These are phyloP conservation scores for Epichloe sp. DNA, from an alignment of 2,329 filamentous ascomycete species.

Conservation along the genomic window DNA sequence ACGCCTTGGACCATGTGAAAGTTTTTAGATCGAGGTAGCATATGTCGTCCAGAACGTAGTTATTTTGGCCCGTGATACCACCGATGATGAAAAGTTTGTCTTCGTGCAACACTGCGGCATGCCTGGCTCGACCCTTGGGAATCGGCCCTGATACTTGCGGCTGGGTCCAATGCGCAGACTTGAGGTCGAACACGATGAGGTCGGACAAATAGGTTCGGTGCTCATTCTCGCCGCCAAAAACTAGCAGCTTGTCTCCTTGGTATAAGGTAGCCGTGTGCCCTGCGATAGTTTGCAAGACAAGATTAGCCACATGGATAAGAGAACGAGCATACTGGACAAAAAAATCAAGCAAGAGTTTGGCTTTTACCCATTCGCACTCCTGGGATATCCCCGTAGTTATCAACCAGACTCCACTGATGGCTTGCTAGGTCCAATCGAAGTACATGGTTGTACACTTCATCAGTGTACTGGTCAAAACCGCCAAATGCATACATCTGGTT, in stretches of 20 bases:
- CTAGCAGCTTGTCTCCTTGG: conserved; percentile 85
- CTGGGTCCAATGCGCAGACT: conserved; percentile 90
- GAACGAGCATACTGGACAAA: neutral
- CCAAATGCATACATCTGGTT: conserved; percentile 98
- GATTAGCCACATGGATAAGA: conserved; percentile 1
- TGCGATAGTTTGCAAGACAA: conserved; percentile 22
- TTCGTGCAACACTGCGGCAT: conserved; percentile 88
- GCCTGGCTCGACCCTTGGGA: conserved; percentile 80
- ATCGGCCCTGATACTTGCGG: conserved; percentile 74
- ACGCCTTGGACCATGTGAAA: conserved; percentile 91
- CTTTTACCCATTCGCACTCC: conserved; percentile 80
- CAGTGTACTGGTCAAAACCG: conserved; percentile 96
- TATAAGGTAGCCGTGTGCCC: conserved; percentile 92
- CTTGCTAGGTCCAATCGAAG: conserved; percentile 75
- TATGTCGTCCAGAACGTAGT: conserved; percentile 86
- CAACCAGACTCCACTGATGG: conserved; percentile 87
- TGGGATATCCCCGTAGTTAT: conserved; percentile 97
- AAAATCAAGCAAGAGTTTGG: neutral
- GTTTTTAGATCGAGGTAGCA: conserved; percentile 95
- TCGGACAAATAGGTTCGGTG: conserved; percentile 92
- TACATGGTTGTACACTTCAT: conserved; percentile 98
- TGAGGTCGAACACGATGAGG: conserved; percentile 88
- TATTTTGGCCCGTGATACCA: conserved; percentile 88
- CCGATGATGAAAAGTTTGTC: conserved; percentile 94
- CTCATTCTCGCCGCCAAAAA: conserved; percentile 97